Percentiles rank a stretch among this genome's conserved stretches.
These are phyloP conservation scores for Fusarium sambucinum DNA, from an alignment of 2,329 filamentous ascomycete species.

Conservation along the genomic window DNA sequence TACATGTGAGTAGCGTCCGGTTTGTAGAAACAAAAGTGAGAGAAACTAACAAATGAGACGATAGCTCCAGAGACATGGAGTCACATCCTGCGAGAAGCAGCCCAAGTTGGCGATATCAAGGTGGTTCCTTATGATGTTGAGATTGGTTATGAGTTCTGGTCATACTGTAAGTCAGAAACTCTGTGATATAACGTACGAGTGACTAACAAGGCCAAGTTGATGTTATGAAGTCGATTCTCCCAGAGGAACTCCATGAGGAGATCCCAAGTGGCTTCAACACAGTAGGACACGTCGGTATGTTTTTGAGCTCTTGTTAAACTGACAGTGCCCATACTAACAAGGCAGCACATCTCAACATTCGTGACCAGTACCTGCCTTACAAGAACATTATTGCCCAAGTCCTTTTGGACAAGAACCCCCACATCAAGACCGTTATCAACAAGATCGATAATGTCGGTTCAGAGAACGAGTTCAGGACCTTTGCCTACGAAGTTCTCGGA, in stretches of 20 bases:
- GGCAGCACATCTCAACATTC: slow-evolving; percentile 88
- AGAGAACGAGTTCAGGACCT: slow-evolving; percentile 89
- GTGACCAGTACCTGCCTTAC: slow-evolving; percentile 84
- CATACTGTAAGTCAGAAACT: slow-evolving; percentile 69
- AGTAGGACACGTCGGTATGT: slow-evolving; percentile 85
- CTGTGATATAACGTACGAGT: neutral
- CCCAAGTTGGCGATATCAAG: slow-evolving; percentile 74
- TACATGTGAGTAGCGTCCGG: slow-evolving; percentile 56
- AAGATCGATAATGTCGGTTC: slow-evolving; percentile 90
- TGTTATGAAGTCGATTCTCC: slow-evolving; percentile 84
- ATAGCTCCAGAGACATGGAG: slow-evolving; percentile 79
- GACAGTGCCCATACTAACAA: slow-evolving; percentile 12
- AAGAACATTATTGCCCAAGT: slow-evolving; percentile 88
- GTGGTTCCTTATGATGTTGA: slow-evolving; percentile 81
- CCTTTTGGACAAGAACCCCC: slow-evolving; percentile 88
- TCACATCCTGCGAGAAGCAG: slow-evolving; percentile 73
- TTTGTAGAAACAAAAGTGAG: neutral
- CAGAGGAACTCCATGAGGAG: slow-evolving; percentile 82
- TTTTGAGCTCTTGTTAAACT: neutral
- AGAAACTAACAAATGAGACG: slow-evolving; percentile 12
- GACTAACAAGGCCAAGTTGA: slow-evolving; percentile 68
- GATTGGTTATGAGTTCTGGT: slow-evolving; percentile 89
- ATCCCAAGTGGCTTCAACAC: slow-evolving; percentile 88
- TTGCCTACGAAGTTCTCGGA: slow-evolving; percentile 89
- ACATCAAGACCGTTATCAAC: slow-evolving; percentile 91